A percentile compares a stretch with the other conserved stretches of the same genome.
phyloP scores from a whole-genome alignment of 352 stramenopile species.

The Globisporangium sylvaticum region DNA sequence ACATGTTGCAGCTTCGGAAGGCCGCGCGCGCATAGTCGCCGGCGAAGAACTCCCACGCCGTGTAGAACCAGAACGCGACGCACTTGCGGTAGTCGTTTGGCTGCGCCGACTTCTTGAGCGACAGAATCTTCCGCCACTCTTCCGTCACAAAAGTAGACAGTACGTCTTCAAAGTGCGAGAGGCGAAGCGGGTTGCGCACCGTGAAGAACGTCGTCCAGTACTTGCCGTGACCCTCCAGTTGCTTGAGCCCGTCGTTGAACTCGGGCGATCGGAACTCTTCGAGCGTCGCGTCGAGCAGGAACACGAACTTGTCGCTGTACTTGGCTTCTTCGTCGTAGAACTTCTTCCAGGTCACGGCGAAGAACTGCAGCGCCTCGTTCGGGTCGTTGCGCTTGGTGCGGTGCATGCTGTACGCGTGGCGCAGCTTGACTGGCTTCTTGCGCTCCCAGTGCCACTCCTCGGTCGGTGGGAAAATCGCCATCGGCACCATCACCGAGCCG shows the following conservation, averaged over 20 bases:
- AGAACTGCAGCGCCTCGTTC: slow-evolving; percentile 77
- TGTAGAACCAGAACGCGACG: slow-evolving; percentile 86
- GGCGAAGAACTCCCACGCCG: slow-evolving; percentile 78
- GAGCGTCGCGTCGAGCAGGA: slow-evolving; percentile 63
- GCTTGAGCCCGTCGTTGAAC: slow-evolving; percentile 70
- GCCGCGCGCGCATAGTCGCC: slow-evolving; percentile 66
- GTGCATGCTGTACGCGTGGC: slow-evolving; percentile 78
- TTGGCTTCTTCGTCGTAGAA: slow-evolving; percentile 87
- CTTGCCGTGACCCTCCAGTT: slow-evolving; percentile 78
- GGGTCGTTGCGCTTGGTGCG: slow-evolving; percentile 67
- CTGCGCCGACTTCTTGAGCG: slow-evolving; percentile 79
- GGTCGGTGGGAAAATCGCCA: slow-evolving; percentile 78
- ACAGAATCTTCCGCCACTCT: slow-evolving; percentile 73
- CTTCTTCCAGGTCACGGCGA: slow-evolving; percentile 86
- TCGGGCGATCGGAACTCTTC: slow-evolving; percentile 63
- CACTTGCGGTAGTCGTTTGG: slow-evolving; percentile 87
- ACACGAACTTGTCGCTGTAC: slow-evolving; percentile 84
- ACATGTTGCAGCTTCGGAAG: slow-evolving; percentile 86
- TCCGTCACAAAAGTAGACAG: slow-evolving; percentile 67
- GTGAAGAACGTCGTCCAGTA: slow-evolving; percentile 81
- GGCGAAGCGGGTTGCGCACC: slow-evolving; percentile 63
- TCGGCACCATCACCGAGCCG: slow-evolving; percentile 82
- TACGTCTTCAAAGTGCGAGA: slow-evolving; percentile 72
- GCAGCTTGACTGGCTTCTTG: slow-evolving; percentile 81
- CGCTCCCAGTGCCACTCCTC: slow-evolving; percentile 83